Evolutionary conservation across 805 yeast genomes (phyloP).

Genomic region (Clavispora carvajalis): DNA sequence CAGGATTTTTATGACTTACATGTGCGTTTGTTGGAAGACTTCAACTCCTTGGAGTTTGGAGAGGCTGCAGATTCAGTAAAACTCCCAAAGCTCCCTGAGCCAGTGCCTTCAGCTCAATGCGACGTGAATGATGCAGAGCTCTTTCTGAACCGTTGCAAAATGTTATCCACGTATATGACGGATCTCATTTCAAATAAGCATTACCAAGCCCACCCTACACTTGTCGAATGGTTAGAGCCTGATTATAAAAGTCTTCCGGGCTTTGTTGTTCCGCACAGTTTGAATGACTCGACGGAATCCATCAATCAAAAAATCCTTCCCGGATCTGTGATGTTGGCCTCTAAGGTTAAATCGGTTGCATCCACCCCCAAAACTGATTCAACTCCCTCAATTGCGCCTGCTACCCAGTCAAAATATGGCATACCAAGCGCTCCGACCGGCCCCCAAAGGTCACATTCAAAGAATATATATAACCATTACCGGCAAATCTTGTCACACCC

Average conservation of each 20-base stretch:
- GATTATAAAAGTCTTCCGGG: conserved; percentile 22
- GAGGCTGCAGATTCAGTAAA: conserved; percentile 5
- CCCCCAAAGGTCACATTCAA: conserved; percentile 16
- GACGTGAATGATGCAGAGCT: conserved; percentile 9
- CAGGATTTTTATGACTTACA: conserved; percentile 49
- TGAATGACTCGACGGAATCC: conserved; percentile 9
- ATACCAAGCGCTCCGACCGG: background rate
- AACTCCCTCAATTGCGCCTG: background rate
- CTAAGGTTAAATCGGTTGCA: conserved; percentile 1
- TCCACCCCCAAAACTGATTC: background rate
- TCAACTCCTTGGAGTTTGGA: conserved; percentile 7
- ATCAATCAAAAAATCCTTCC: conserved; percentile 13
- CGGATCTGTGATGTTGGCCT: conserved; percentile 13
- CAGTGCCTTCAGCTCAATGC: conserved; percentile 33
- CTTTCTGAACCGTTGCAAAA: conserved; percentile 32
- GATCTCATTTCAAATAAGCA: conserved; percentile 25
- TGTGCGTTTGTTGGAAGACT: conserved; percentile 21
- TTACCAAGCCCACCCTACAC: conserved; percentile 21
- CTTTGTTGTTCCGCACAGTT: conserved; percentile 14
- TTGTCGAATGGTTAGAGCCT: conserved; percentile 27
- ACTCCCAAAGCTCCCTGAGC: conserved; percentile 43
- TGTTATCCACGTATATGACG: conserved; percentile 36
- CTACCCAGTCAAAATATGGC: background rate
- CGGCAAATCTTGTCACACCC: conserved; percentile 18
- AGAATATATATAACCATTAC: conserved; percentile 29